Evolutionary conservation across 1,284 basidiomycete species (phyloP), one percentile per base, ranked within the genome.

Genomic region (Puccinia triticina): DNA sequence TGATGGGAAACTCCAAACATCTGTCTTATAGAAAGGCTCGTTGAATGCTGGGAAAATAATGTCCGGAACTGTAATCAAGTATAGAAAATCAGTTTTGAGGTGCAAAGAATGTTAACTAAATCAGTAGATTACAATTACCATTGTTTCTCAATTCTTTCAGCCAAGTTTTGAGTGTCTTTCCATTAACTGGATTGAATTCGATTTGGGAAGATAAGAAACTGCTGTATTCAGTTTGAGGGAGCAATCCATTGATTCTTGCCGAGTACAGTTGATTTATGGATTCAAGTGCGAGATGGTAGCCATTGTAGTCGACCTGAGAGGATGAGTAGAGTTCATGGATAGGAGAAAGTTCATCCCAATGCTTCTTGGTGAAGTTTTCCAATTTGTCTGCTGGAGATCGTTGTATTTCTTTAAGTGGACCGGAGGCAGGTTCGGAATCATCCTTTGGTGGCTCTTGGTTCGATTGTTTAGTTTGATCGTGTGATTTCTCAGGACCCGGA

Each of bases 21-120:
- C 43, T 32, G 69, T 10, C 26, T 53, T 72, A 26, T n/a, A 72
- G 69, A 72, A 72, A 1, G 69, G 69, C 32, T 72, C 26, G 18
- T 72, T 72, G 4, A 26, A 26, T 10, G 10, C 48, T 0, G 69
- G 69, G 18, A 32, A 53, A 53, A 72, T 14, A 1, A 72, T 16
- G 53, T 72, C 48, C 29, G 69, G 69, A 18, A 43, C 69, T 72
- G 26, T 18, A 23, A 29, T 23, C 34, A 37, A 37, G 37, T 7
- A 43, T 43, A 32, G 5, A 26, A 34, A 34, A 43, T 11, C 34
- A 64, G 14, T 40, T 55, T 55, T 55, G 14, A n/a, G 53, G 11
- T 55, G 7, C 5, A 21, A 21, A 55, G 4, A n/a, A 55, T 21
- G 23, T 55, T 55, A 4, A 55, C 4, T 4, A 55, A n/a, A 10